Base-by-base conservation (phyloP, 441 rosid species). In the Mallotus japonicus region DNA sequence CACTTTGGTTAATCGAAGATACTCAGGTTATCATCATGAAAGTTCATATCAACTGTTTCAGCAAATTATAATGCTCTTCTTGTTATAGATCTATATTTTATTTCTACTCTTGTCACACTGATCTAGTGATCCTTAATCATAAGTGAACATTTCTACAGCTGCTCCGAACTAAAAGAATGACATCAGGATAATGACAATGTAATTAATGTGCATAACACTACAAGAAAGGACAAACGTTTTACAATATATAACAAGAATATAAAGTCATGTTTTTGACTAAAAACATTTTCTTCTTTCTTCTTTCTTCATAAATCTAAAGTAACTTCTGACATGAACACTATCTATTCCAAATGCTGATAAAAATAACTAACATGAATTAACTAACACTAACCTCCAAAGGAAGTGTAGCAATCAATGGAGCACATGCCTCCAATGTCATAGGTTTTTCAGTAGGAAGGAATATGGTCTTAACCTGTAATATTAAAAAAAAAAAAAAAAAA, bases 391-490 rank as follows among this genome's bases (percentile, higher is more conserved):
- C 95, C 90, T 92, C 96, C 81, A 92, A 82, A 71, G 96, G 95
- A 78, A 92, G 95, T n/a, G 95, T 92, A 65, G 96, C 93, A 80
- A 92, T 86, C 82, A 90, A 73, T 17, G 97, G 97, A 71, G 97
- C 96, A 82, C 95, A 92, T 16, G 85, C 86, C 71, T 90, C 91
- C 60, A 59, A 80, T 4, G 88, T 84, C 89, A 92, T 83, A 44
- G 84, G 62, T 77, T 86, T 87, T 67, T 86, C 93, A 0, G 91
- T 75, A 34, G 93, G 88, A 79, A 92, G 88, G 81, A 76, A 86
- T 65, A 92, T 67, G 49, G 87, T 84, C 75, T 92, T 92, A 70
- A 92, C 97, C 96, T 92, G 85, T 75, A 72, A 3, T 51, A n/a
- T n/a, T n/a, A n/a, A n/a, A n/a, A n/a, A n/a, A n/a, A n/a, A n/a